Conservation (phyloP, 2,329 filamentous ascomycete genomes). For the Zymoseptoria pseudotritici region DNA sequence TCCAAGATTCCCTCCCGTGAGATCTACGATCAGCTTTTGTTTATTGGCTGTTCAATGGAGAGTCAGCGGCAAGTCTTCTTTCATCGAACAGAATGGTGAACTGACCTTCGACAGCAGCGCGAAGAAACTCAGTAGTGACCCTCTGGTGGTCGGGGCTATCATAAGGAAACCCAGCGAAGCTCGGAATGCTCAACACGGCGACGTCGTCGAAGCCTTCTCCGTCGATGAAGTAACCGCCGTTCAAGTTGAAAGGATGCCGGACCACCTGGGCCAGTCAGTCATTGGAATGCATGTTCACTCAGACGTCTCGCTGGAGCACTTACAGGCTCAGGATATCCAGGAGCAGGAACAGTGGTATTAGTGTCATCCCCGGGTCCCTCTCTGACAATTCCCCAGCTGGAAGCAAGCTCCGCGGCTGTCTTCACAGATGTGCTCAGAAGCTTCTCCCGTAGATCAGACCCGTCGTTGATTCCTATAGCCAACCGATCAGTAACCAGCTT, state of each 20-base stretch:
- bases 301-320: neutral
- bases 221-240: neutral
- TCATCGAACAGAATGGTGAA: neutral
- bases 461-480: neutral
- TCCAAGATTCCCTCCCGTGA: neutral
- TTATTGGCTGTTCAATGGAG: neutral
- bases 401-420: neutral
- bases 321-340: neutral
- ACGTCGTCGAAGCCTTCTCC: neutral
- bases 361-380: neutral
- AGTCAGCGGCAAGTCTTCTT: neutral
- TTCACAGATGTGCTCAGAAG: neutral
- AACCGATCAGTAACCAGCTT: neutral
- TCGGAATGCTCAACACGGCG: neutral
- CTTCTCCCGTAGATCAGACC: neutral
- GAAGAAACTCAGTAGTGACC: neutral
- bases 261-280: neutral
- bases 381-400: neutral
- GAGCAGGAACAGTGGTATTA: neutral
- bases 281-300: neutral
- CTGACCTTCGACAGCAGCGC: neutral
- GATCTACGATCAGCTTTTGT: neutral
- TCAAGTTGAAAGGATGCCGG: neutral
- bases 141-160: neutral
- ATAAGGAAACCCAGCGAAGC: neutral